Evolutionary conservation across 495 filamentous ascomycete genomes (phyloP).

Genomic region (Penicillium roqueforti): DNA sequence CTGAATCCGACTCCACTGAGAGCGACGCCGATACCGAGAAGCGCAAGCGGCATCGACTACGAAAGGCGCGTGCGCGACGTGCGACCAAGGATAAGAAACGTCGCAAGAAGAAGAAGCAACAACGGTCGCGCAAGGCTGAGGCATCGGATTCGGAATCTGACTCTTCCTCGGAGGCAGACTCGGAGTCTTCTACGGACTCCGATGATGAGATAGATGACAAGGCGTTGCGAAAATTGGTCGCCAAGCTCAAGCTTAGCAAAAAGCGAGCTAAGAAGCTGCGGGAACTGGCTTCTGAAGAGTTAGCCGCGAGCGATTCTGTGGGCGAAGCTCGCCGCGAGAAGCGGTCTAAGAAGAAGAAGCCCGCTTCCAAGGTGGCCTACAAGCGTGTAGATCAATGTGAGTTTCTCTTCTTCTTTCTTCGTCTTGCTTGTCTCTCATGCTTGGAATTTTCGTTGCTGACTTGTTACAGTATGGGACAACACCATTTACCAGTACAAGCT

Average conservation of each 20-base stretch:
- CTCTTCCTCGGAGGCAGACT: slow-evolving; percentile 30
- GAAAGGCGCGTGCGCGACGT: slow-evolving; percentile 48
- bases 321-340: slow-evolving; percentile 17
- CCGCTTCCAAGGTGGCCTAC: slow-evolving; percentile 66
- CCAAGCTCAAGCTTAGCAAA: slow-evolving; percentile 46
- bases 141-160: slow-evolving; percentile 38
- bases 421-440: too few species aligned
- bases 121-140: slow-evolving; percentile 31
- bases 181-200: slow-evolving; percentile 28
- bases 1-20: slow-evolving; percentile 17
- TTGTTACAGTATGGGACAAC: slow-evolving; percentile 60
- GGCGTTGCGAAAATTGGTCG: slow-evolving; percentile 43
- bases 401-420: slow-evolving; percentile 14
- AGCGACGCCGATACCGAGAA: slow-evolving; percentile 36
- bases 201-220: slow-evolving; percentile 35
- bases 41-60: slow-evolving; percentile 26
- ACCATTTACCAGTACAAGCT: slow-evolving; percentile 80
- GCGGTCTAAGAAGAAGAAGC: slow-evolving; percentile 41
- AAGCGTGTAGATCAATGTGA: slow-evolving; percentile 79
- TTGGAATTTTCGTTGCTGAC: background rate
- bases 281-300: slow-evolving; percentile 25
- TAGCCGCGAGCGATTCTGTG: slow-evolving; percentile 7
- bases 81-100: slow-evolving; percentile 32
- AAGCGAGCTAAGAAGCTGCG: slow-evolving; percentile 34
- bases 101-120: slow-evolving; percentile 41